Base-by-base conservation (phyloP, 495 filamentous ascomycete species). In the Astrothelium subdiscretum region DNA sequence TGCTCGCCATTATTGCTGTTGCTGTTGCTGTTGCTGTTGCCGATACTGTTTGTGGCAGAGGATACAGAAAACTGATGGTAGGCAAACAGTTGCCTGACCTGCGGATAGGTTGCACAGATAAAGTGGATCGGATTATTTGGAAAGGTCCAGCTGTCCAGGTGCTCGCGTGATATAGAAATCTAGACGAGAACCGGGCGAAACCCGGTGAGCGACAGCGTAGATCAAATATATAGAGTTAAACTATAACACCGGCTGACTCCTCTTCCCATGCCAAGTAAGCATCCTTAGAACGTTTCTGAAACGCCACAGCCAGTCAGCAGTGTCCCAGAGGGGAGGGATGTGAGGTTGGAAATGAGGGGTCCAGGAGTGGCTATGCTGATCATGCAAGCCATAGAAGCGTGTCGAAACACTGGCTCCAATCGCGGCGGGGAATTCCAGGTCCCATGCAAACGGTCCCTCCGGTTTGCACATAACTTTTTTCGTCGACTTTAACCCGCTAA, bases 291-390 rank as follows among this genome's bases (percentile, higher is more conserved):
- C 48, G 48, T 54, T 54, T 54, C 48, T 54, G 48, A 54, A 54
- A 54, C 48, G 48, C 48, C 48, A 54, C 48, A 8, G 26, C 48
- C 48, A 54, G 48, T 29, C 48, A 29, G 24, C 48, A 29, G 48
- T 8, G 48, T 54, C 48, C 48, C 48, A 54, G 48, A 20, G 24
- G 24, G 20, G 48, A 54, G 24, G 48, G n/a, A 15, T 48, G 43
- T 48, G 48, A 20, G 26, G 48, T 54, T 54, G 48, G 48, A 54
- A 54, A 54, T 54, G 48, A 54, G 48, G 48, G 48, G 48, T 54
- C 48, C 48, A 54, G 24, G 22, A 54, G 48, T 54, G 48, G 48
- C 48, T 54, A 54, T 54, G 48, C 48, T 54, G 48, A 54, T 54
- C 48, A 54, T 54, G 48, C 48, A 20, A 54, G 48, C 48, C 48